Base-by-base conservation (phyloP, 106 monocot genomes). In the Triglochin maritima region DNA sequence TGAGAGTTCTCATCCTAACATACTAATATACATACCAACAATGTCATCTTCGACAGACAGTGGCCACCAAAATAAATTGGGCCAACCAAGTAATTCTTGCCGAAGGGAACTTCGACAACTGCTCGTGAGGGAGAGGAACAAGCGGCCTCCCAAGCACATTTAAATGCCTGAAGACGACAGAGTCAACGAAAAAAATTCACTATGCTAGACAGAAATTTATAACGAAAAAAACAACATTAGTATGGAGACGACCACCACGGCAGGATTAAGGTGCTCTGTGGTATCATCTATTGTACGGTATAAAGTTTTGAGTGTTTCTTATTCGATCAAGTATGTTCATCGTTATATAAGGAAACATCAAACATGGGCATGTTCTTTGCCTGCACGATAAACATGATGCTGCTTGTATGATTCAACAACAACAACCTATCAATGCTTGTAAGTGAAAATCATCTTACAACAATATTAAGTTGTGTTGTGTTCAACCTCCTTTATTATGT, bases 131-230 rank as follows among this genome's bases (percentile, higher is more conserved):
- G 60, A 41, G 76, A 76, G 66, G 80, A 87, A 75, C 92, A 92
- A 14, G 75, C 74, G 52, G 47, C 60, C 29, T 79, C 49, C 92
- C 92, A 92, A 48, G 87, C 82, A 56, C 80, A 47, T 49, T 54
- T 42, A 68, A 87, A 92, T 44, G 92, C 84, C 92, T 92, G 75
- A 5, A 69, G 56, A n/a, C 52, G 67, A 54, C 45, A 11, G 11
- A 62, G 44, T 59, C 59, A 14, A 9, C 4, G 4, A 4, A 59
- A 9, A 6, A 17, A 3, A 46, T 13, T 50, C 14, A 3, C 42
- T n/a, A 67, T 4, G 66, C 14, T 8, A 15, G 42, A 56, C 2
- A 7, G 9, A 9, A 50, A 56, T 56, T 11, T 69, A 12, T 56
- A 44, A 13, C 3, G 2, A 3, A 69, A 6, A 43, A 3, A 42